Base-by-base conservation (phyloP, 805 yeast genomes). In the Hanseniaspora guilliermondii region DNA sequence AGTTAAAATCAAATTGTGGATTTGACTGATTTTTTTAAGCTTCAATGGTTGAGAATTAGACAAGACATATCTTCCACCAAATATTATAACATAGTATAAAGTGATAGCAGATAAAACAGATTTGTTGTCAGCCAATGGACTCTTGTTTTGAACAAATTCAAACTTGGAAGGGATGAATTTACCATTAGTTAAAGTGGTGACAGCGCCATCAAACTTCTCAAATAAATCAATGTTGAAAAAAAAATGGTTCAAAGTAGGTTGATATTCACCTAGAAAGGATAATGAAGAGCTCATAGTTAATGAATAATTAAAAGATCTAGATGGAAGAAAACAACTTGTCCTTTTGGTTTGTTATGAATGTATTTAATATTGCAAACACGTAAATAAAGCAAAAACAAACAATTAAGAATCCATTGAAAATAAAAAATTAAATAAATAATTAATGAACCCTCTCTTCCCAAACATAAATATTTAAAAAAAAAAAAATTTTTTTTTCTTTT, bases 1-100 rank as follows among this genome's bases (percentile, higher is more conserved):
- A 12, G 97, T 87, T 64, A 91, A 76, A 37, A 79, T 62, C 57
- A 88, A 66, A 72, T 91, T 91, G 70, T 91, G 97, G 57, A 87
- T 63, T 72, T 88, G 95, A 75, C 87, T 89, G 58, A 88, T 66
- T 39, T 72, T 68, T 67, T 83, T 83, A 68, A 89, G 75, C 69
- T 84, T 83, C 68, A 85, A 76, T 16, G 95, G 85, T 40, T 82
- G 76, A 47, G 75, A 68, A 47, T 74, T 71, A 57, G 72, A 71
- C 69, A 85, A 73, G 45, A 85, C 61, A 53, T 70, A 73, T 64
- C 88, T 82, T 55, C 96, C 97, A 58, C 96, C 94, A 65, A 88
- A 87, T 58, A 89, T 84, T 47, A 85, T 76, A 44, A 79, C 66
- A 65, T 91, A 89, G 73, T 89, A 89, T n/a, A 76, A 64, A 30